Evolutionary conservation across 2,329 filamentous ascomycete species (phyloP), one percentile per base, ranked within the genome.

Genomic region (Ramichloridium luteum): DNA sequence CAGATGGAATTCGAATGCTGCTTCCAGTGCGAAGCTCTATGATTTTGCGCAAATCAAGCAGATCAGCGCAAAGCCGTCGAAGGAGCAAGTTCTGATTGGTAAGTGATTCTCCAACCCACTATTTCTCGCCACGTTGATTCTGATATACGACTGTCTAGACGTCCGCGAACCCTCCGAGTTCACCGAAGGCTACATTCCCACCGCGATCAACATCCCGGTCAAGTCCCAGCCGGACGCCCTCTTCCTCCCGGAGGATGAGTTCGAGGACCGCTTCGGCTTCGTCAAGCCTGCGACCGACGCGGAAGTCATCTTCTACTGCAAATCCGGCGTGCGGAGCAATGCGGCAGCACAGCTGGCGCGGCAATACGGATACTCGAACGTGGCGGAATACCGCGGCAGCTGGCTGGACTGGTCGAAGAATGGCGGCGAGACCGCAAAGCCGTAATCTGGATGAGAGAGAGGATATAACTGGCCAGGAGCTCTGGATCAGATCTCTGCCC

Each of bases 241-340:
- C 49, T 79, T 85, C 56, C 68, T 94, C 5, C 55, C 67, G 0
- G 65, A 68, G 0, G 79, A 82, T 9, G 85, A 93, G 41, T 96
- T 96, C 51, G 71, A 80, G 51, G 81, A 84, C 38, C 63, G 77
- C 11, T 86, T 84, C 57, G 86, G 84, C 3, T 93, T 80, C 50
- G 60, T 67, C 37, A 80, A 82, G 38, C 86, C 78, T 0, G 47
- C 49, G 2, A 62, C 62, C 37, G 65, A 72, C 27, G 48, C 55
- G 29, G 56, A 63, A 37, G 47, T 93, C 10, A 68, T 96, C 3
- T 90, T 96, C 50, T 96, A 93, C 58, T 98, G 90, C 61, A 92
- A 84, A 62, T 77, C 86, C 0, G 90, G 90, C 2, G 82, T 96
- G 41, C 68, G 90, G 52, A 84, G 82, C 46, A 65, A 68, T 27